phyloP scores from a whole-genome alignment of 495 filamentous ascomycete species.

The Trichocladium antarcticum region DNA sequence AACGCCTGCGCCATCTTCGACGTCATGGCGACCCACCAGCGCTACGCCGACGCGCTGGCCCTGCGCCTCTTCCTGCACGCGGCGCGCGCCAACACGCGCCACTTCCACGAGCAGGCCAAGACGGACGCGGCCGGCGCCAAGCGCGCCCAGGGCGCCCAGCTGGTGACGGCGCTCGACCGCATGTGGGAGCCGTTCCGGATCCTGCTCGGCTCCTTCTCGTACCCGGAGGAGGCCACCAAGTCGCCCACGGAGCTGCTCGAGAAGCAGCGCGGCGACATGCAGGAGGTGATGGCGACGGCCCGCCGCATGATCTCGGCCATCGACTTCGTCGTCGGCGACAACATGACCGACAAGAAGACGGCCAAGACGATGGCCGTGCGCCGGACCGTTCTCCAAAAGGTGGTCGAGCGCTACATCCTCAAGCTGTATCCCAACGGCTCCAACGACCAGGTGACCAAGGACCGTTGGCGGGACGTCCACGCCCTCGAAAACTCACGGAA shows the following conservation, averaged over 20 bases:
- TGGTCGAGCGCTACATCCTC: slow-evolving; percentile 21
- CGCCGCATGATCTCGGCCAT: slow-evolving; percentile 33
- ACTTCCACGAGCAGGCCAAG: slow-evolving; percentile 7
- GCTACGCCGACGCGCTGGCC: slow-evolving; percentile 33
- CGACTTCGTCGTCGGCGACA: slow-evolving; percentile 24
- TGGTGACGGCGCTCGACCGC: slow-evolving; percentile 28
- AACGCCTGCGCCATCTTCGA: slow-evolving; percentile 48
- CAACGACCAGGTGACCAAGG: not conserved
- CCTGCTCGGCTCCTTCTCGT: slow-evolving; percentile 17
- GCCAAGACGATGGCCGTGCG: slow-evolving; percentile 16
- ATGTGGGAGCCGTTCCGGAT: slow-evolving; percentile 31
- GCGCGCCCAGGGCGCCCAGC: slow-evolving; percentile 23
- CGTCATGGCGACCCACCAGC: slow-evolving; percentile 39
- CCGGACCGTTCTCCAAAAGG: slow-evolving; percentile 22
- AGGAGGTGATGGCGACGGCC: slow-evolving; percentile 30
- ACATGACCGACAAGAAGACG: slow-evolving; percentile 12
- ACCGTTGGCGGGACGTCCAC: too few species aligned
- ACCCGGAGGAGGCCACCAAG: slow-evolving; percentile 9
- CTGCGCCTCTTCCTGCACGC: slow-evolving; percentile 33
- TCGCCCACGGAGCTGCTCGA: slow-evolving; percentile 9
- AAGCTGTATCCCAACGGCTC: slow-evolving; percentile 10
- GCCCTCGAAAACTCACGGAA: too few species aligned
- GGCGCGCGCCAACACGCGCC: slow-evolving; percentile 25
- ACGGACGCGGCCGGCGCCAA: slow-evolving; percentile 11
- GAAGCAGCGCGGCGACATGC: slow-evolving; percentile 9